Conservation (phyloP, 2,329 filamentous ascomycete species). For the Colletotrichum agaves region DNA sequence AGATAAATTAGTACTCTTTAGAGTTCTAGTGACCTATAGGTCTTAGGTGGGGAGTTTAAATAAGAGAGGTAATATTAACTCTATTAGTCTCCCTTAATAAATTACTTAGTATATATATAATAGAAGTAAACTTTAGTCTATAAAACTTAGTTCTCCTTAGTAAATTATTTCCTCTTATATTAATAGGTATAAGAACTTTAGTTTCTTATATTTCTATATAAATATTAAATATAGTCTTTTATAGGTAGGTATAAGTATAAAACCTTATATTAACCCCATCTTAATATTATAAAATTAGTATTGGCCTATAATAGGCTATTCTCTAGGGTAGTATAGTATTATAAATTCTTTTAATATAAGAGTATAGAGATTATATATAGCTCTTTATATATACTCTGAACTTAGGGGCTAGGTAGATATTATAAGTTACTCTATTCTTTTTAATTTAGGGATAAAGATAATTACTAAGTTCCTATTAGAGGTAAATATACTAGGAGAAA, state of each 20-base stretch:
- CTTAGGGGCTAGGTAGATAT: not conserved
- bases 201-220: not conserved
- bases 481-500: not conserved
- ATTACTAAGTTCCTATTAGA: not conserved
- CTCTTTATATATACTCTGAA: not conserved
- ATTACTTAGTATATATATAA: not conserved
- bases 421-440: not conserved
- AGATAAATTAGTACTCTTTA: not conserved
- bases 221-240: not conserved
- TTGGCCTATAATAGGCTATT: not conserved
- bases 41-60: not conserved
- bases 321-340: not conserved
- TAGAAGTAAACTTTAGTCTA: not conserved
- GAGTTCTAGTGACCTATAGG: not conserved
- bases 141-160: not conserved
- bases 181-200: not conserved
- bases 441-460: not conserved
- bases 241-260: not conserved
- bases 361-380: not conserved
- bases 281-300: not conserved
- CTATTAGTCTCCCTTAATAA: not conserved
- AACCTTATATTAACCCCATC: not conserved
- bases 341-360: not conserved
- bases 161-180: not conserved
- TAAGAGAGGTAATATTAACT: not conserved